Conservation (phyloP, 2,329 filamentous ascomycete species). For the Aspergillus luchuensis region DNA sequence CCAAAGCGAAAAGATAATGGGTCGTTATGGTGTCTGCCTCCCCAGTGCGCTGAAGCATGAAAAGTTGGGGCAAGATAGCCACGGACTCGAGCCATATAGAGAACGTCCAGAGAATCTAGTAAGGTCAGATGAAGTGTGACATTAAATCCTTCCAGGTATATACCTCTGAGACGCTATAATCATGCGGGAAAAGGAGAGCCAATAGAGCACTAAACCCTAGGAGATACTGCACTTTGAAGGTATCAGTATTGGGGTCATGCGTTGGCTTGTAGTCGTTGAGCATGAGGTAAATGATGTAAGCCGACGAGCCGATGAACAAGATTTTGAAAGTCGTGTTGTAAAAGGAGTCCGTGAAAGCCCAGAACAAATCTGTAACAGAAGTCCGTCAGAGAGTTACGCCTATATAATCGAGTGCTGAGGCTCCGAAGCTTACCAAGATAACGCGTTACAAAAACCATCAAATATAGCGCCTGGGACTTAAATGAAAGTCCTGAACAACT, state of each 20-base stretch:
- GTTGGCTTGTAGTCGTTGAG: slow-evolving; percentile 96
- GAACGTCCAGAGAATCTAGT: slow-evolving; percentile 90
- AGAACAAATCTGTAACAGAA: slow-evolving; percentile 71
- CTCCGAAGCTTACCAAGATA: slow-evolving; percentile 71
- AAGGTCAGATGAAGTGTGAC: slow-evolving; percentile 19
- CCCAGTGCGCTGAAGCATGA: slow-evolving; percentile 96
- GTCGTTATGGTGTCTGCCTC: slow-evolving; percentile 99
- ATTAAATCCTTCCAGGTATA: slow-evolving; percentile 9
- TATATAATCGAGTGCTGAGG: slow-evolving; percentile 5
- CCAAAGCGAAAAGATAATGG: slow-evolving; percentile 93
- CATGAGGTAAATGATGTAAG: slow-evolving; percentile 98
- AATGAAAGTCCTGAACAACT: slow-evolving; percentile 98
- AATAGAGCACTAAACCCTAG: slow-evolving; percentile 77
- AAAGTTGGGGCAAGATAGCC: slow-evolving; percentile 93
- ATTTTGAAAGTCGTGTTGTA: slow-evolving; percentile 98
- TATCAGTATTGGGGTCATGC: slow-evolving; percentile 94
- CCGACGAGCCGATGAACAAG: slow-evolving; percentile 84
- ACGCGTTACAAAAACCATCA: slow-evolving; percentile 89
- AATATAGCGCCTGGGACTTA: slow-evolving; percentile 95
- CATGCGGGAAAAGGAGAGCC: slow-evolving; percentile 80
- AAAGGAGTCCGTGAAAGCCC: slow-evolving; percentile 73
- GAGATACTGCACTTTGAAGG: slow-evolving; percentile 94
- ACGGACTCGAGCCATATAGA: slow-evolving; percentile 98
- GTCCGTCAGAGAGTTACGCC: background rate
- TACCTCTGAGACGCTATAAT: slow-evolving; percentile 73